Base-by-base conservation (phyloP, 169 alveolate species). In the Plasmodium sp. region DNA sequence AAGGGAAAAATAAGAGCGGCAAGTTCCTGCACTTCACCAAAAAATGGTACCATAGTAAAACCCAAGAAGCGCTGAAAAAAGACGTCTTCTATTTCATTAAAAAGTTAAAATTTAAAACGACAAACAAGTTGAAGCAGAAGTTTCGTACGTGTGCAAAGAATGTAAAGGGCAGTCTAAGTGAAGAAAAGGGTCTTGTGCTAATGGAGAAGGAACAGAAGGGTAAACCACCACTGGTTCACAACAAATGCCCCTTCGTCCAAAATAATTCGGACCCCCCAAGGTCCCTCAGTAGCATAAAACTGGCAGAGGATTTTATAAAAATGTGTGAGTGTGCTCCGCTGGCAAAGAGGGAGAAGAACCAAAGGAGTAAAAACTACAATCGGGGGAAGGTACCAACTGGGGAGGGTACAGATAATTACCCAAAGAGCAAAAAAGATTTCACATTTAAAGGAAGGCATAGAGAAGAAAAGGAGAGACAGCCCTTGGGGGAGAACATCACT, bases 41-140 rank as follows among this genome's bases (percentile, higher is more conserved):
- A 82, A 82, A 43, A 33, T 51, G 90, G 80, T 54, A 54, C 54
- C 34, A 54, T 9, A 12, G 43, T 33, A 82, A 27, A 16, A 82
- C 36, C 22, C 67, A 82, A 58, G 62, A 82, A 33, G 81, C 72
- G 18, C 54, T 82, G 10, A 82, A 82, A 82, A 82, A 82, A 48
- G 51, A 51, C 34, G 16, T 82, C 14, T 54, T 54, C 34, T 33
- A 82, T 54, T 82, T 54, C 39, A 82, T 82, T 34, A 82, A 82
- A 58, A 82, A 82, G 16, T 56, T 54, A 45, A 82, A 82, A 33
- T 56, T 22, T 82, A 56, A 82, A 82, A 34, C 80, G 43, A 56
- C 41, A 58, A 56, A 82, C 22, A 82, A 22, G 16, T 33, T 54
- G 22, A 82, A 56, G 36, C 48, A 82, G 41, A 58, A 48, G 43